phyloP scores from a whole-genome alignment of 495 filamentous ascomycete genomes.

The Xylaria palmicola region DNA sequence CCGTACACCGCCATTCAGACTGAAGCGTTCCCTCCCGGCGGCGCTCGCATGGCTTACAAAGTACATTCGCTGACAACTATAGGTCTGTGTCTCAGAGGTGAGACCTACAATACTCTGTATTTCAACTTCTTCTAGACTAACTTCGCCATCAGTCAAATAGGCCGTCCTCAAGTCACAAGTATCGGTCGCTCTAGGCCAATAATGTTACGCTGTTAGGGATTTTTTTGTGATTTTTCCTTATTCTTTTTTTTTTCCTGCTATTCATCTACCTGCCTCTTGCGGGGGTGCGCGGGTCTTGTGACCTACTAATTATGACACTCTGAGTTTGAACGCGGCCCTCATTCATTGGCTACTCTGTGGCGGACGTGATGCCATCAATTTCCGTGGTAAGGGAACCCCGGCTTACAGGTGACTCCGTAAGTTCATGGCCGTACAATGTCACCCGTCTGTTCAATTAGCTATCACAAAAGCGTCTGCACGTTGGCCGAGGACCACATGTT shows the following conservation, averaged over 20 bases:
- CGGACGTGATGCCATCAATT: not conserved
- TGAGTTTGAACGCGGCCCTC: not conserved
- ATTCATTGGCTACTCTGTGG: not conserved
- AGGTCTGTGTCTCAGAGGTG: not conserved
- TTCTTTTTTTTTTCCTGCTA: not conserved
- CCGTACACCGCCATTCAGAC: constrained; percentile 12
- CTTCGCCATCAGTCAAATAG: no score
- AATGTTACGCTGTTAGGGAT: not conserved
- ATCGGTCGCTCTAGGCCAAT: not conserved
- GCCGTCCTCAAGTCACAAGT: not conserved
- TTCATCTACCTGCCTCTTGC: constrained; percentile 3
- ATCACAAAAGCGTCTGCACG: no score
- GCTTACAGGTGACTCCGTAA: not conserved
- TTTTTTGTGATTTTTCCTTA: not conserved
- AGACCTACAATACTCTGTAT: not conserved
- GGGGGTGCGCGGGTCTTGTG: constrained; percentile 9
- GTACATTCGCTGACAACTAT: not conserved
- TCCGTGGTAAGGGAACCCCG: not conserved
- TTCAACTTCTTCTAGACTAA: not conserved
- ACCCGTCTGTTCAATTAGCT: no score
- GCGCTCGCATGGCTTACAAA: not conserved
- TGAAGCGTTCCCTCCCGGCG: not conserved
- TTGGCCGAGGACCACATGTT: no score
- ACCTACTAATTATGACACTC: not conserved
- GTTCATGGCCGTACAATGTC: no score